These are phyloP conservation scores for Botrytis squamosa DNA, from an alignment of 2,329 filamentous ascomycete species.

Conservation along the genomic window DNA sequence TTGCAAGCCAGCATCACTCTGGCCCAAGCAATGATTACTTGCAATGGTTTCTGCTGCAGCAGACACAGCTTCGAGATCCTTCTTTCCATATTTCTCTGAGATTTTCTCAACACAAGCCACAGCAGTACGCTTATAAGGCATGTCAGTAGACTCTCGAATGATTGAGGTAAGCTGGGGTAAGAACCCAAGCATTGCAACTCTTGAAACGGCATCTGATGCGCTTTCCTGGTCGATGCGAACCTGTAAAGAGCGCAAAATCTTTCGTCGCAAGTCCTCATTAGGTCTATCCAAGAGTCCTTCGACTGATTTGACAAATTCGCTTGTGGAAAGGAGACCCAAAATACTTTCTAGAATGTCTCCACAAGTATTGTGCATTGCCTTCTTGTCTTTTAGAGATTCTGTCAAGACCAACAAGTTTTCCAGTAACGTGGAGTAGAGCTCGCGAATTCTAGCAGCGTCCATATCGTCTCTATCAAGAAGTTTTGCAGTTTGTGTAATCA, in stretches of 20 bases:
- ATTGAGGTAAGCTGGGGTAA: slow-evolving; percentile 75
- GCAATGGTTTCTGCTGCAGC: slow-evolving; percentile 75
- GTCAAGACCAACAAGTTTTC: slow-evolving; percentile 65
- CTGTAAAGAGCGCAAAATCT: slow-evolving; percentile 78
- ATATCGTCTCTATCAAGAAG: slow-evolving; percentile 63
- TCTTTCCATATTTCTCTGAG: slow-evolving; percentile 91
- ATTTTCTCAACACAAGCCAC: slow-evolving; percentile 91
- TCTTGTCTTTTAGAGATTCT: slow-evolving; percentile 59
- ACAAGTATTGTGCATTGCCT: slow-evolving; percentile 56
- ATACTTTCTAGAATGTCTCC: slow-evolving; percentile 74
- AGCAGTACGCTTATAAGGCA: slow-evolving; percentile 77
- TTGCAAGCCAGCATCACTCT: slow-evolving; percentile 68
- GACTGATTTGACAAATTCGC: slow-evolving; percentile 85
- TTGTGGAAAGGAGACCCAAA: slow-evolving; percentile 80
- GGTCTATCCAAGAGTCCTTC: slow-evolving; percentile 76
- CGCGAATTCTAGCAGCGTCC: slow-evolving; percentile 63
- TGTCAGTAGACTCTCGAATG: slow-evolving; percentile 69
- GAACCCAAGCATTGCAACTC: slow-evolving; percentile 73
- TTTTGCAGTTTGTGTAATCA: slow-evolving; percentile 55
- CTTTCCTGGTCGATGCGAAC: slow-evolving; percentile 72
- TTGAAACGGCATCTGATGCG: slow-evolving; percentile 65
- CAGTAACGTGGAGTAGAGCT: slow-evolving; percentile 66
- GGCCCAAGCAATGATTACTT: slow-evolving; percentile 72
- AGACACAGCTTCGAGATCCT: slow-evolving; percentile 74
- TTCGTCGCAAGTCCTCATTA: slow-evolving; percentile 72